Evolutionary conservation across 176 grass and related monocot genomes (phyloP), one percentile per base, ranked within the genome.

Genomic region (Bolboschoenus planiculmis): DNA sequence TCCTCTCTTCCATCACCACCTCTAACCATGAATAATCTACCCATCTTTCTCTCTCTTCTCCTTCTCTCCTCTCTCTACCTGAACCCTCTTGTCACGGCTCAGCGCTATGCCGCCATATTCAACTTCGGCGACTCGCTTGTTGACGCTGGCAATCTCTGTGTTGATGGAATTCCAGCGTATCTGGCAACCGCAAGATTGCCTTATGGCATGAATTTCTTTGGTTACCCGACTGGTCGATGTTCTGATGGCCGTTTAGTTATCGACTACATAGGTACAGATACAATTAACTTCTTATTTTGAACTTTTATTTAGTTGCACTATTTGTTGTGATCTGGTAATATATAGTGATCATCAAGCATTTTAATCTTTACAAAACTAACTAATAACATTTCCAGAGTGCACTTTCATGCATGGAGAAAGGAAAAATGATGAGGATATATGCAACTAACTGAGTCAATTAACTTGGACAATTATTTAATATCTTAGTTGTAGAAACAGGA

Each of bases 41-140:
- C 80, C 14, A 63, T 14, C 29, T 5, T 33, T 56, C 15, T 60
- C 73, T 20, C 21, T 83, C 23, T 54, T 44, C 57, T 91, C 4
- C 47, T 88, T 26, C 3, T 87, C 44, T 64, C 82, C 64, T 74
- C 42, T 53, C 64, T 84, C 20, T 63, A 48, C 43, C 80, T n/a
- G 55, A 29, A 50, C 30, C 67, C 61, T 48, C 42, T 44, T 4
- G 80, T 56, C 1, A 43, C 61, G 53, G 88, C 87, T 55, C 26
- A 48, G 71, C 87, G 85, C 34, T 97, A 97, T 84, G 91, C 91
- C 0, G 91, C 94, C 56, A 93, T 97, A 83, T 97, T 93, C 72
- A 97, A 90, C 87, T 97, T 97, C 40, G 94, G 94, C 0, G 94
- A 97, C 51, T 97, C 94, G 1, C 94, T 97, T 0, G 81, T 85